These are phyloP conservation scores for Polychaeton citri DNA, from an alignment of 2,329 filamentous ascomycete species.

Conservation along the genomic window DNA sequence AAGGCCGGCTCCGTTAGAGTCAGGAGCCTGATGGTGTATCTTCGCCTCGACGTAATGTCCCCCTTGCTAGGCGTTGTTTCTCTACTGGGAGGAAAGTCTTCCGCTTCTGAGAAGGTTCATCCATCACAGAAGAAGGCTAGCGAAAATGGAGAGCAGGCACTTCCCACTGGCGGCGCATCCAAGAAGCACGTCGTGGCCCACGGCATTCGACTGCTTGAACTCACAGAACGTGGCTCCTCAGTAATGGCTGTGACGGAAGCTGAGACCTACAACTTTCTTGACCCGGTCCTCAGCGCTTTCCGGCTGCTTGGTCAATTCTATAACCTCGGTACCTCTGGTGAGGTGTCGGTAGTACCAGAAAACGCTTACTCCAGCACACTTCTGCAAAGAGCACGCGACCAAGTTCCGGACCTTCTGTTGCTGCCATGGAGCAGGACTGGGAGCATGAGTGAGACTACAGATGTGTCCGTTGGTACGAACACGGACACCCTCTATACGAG, in stretches of 20 bases:
- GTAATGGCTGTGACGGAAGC: constrained; percentile 87
- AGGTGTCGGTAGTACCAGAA: constrained; percentile 66
- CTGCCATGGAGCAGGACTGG: constrained; percentile 85
- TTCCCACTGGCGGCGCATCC: constrained; percentile 1
- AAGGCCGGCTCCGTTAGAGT: constrained; percentile 41
- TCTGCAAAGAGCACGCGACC: constrained; percentile 41
- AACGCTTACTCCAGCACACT: constrained; percentile 68
- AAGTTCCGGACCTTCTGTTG: constrained; percentile 55
- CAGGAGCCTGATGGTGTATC: constrained; percentile 60
- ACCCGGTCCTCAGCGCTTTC: constrained; percentile 86
- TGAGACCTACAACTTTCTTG: constrained; percentile 50
- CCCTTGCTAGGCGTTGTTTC: constrained; percentile 72
- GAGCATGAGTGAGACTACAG: constrained; percentile 53
- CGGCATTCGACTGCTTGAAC: constrained; percentile 71
- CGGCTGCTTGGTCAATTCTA: constrained; percentile 75
- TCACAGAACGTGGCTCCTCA: constrained; percentile 84
- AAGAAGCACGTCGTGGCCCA: constrained; percentile 49
- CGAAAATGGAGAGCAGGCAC: constrained; percentile 8
- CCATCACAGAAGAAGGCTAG: constrained; percentile 17
- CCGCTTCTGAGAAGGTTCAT: constrained; percentile 25
- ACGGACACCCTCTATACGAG: constrained; percentile 39
- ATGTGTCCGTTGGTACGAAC: constrained; percentile 19
- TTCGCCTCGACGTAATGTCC: constrained; percentile 73
- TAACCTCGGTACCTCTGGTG: constrained; percentile 69
- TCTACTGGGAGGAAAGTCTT: constrained; percentile 48